Conservation (phyloP, 768 basidiomycete species). For the Hygrophoropsis aurantiaca region DNA sequence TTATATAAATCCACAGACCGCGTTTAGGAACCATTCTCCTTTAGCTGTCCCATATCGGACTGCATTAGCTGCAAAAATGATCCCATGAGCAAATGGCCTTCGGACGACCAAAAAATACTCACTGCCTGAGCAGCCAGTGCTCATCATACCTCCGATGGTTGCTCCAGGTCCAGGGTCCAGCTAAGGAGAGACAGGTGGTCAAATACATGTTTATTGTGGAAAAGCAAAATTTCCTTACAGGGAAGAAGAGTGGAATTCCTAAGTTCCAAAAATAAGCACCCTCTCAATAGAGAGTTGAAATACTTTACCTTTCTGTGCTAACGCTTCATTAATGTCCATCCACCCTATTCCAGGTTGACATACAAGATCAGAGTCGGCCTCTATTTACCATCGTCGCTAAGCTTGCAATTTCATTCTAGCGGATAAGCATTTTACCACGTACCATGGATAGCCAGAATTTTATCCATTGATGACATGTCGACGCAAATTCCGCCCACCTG, state of each 20-base stretch:
- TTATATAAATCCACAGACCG: constrained; percentile 41
- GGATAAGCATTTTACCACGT: constrained; percentile 8
- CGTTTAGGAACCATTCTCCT: constrained; percentile 88
- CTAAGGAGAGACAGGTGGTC: constrained; percentile 32
- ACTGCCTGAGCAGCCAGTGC: constrained; percentile 87
- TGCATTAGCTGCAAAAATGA: constrained; percentile 57
- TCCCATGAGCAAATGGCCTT: too few species aligned
- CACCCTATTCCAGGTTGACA: constrained; percentile 74
- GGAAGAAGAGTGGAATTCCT: constrained; percentile 84
- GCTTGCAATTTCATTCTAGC: too few species aligned
- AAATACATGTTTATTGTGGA: not conserved
- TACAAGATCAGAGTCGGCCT: constrained; percentile 68
- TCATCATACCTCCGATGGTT: constrained; percentile 84
- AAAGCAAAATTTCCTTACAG: constrained; percentile 41
- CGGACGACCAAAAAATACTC: constrained; percentile 30
- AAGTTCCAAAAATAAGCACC: too few species aligned
- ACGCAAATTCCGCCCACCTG: constrained; percentile 70
- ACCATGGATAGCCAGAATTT: constrained; percentile 75
- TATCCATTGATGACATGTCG: constrained; percentile 78
- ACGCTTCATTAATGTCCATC: constrained; percentile 68
- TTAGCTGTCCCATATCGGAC: constrained; percentile 88
- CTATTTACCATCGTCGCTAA: constrained; percentile 37
- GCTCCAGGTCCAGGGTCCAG: constrained; percentile 78
- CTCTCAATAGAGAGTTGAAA: not conserved
- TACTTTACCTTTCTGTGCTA: constrained; percentile 56